A percentile compares a stretch with the other conserved stretches of the same genome.
Evolutionary conservation across 768 basidiomycete species (phyloP).

Genomic region (Boletus tylopilopsis): DNA sequence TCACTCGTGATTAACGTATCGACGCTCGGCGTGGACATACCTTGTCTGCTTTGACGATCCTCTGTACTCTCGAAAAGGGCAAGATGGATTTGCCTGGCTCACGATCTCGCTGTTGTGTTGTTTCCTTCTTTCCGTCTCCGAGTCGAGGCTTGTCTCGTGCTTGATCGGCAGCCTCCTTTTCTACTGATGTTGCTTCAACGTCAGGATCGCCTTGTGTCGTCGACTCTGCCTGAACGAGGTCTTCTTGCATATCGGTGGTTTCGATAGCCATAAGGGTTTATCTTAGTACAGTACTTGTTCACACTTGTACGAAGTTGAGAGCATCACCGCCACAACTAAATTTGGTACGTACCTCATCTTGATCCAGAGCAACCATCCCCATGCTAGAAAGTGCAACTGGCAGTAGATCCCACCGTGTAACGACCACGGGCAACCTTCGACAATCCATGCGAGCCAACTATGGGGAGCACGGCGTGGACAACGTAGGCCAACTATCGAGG

Average conservation of each 20-base stretch:
- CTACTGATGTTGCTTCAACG: constrained; percentile 6
- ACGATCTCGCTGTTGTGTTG: constrained; percentile 22
- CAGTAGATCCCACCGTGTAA: constrained; percentile 25
- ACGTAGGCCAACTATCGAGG: constrained; percentile 38
- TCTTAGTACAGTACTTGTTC: too few species aligned
- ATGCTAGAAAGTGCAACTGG: constrained; percentile 2
- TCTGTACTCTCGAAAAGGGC: constrained; percentile 76
- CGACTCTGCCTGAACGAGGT: constrained; percentile 2
- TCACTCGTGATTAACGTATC: too few species aligned
- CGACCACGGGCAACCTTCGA: constrained; percentile 22
- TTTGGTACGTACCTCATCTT: background rate
- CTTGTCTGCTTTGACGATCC: constrained; percentile 84
- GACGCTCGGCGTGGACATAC: constrained; percentile 33
- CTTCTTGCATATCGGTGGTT: constrained; percentile 3
- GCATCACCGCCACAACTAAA: too few species aligned
- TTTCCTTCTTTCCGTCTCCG: constrained; percentile 23
- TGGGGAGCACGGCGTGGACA: constrained; percentile 52
- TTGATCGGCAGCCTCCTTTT: constrained; percentile 8
- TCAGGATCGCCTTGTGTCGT: constrained; percentile 6
- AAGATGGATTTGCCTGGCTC: constrained; percentile 67
- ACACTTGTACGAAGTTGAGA: too few species aligned
- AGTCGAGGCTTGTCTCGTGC: constrained; percentile 9
- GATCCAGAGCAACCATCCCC: background rate
- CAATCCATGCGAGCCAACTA: constrained; percentile 53
- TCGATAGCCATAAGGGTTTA: constrained; percentile 15